phyloP scores from a whole-genome alignment of 1,139 yeast genomes.

The Meyerozyma athensensis region DNA sequence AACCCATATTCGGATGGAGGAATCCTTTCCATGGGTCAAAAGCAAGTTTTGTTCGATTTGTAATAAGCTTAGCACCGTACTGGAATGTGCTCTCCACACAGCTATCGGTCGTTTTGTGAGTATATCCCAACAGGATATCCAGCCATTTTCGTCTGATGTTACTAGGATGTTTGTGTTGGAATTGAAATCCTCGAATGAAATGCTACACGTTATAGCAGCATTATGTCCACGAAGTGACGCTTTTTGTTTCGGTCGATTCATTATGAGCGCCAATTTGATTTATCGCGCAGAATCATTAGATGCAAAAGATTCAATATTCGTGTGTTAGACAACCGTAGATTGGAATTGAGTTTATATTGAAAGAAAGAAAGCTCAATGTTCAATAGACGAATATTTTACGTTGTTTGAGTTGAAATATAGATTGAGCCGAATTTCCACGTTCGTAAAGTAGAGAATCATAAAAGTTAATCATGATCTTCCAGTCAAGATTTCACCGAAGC shows the following conservation, averaged over 20 bases:
- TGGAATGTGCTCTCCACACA: slow-evolving; percentile 49
- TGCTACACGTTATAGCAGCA: neutral
- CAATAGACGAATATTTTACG: too few relatives aligned
- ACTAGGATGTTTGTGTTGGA: slow-evolving; percentile 14
- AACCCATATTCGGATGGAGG: slow-evolving; percentile 46
- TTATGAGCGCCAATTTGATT: too few relatives aligned
- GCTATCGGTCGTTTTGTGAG: slow-evolving; percentile 36
- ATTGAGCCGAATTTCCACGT: too few relatives aligned
- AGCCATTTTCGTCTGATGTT: slow-evolving; percentile 45
- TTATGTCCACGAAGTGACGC: neutral
- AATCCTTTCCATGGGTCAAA: slow-evolving; percentile 54
- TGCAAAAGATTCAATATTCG: too few relatives aligned
- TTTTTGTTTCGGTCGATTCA: neutral
- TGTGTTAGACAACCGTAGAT: too few relatives aligned
- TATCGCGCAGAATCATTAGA: too few relatives aligned
- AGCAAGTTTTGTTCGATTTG: slow-evolving; percentile 29
- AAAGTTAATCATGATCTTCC: too few relatives aligned
- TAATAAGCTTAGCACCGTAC: slow-evolving; percentile 37
- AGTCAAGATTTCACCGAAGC: too few relatives aligned
- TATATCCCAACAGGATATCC: slow-evolving; percentile 50
- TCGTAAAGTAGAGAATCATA: too few relatives aligned
- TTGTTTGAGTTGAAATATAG: too few relatives aligned
- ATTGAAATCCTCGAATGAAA: neutral
- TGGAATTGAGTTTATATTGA: too few relatives aligned
- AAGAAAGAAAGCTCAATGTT: too few relatives aligned